A percentile compares a stretch with the other conserved stretches of the same genome.
These are phyloP conservation scores for Leccinum longicurvipes DNA, from an alignment of 768 basidiomycete species.

Conservation along the genomic window DNA sequence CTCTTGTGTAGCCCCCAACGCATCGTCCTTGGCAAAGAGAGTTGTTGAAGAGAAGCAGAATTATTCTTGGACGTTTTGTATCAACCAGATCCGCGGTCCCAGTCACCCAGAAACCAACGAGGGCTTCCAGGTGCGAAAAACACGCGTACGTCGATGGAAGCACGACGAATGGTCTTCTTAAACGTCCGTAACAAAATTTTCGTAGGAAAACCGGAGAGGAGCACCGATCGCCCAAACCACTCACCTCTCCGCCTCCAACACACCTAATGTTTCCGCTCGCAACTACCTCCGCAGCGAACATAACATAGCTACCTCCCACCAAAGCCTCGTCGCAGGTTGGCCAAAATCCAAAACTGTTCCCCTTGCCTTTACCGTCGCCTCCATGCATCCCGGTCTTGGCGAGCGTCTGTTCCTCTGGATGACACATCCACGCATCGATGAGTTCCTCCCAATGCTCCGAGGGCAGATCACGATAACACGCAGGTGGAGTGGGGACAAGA, in stretches of 20 bases:
- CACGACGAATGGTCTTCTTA: conserved; percentile 91
- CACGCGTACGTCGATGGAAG: conserved; percentile 50
- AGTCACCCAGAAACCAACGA: conserved; percentile 44
- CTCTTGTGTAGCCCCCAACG: conserved; percentile 88
- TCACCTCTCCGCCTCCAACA: conserved; percentile 41
- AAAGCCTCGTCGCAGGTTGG: conserved; percentile 68
- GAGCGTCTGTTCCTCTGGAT: conserved; percentile 75
- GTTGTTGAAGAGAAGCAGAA: conserved; percentile 74
- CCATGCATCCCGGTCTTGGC: conserved; percentile 43
- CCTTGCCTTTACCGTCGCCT: conserved; percentile 18
- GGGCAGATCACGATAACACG: conserved; percentile 80
- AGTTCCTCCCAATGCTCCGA: conserved; percentile 98
- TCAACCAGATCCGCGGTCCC: conserved; percentile 60
- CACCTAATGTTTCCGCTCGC: conserved; percentile 32
- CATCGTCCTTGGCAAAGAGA: conserved; percentile 67
- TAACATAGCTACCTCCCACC: conserved; percentile 86
- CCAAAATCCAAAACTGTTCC: conserved; percentile 62
- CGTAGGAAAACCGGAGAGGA: conserved; percentile 2
- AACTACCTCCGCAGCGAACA: conserved; percentile 66
- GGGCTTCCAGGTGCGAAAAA: conserved; percentile 47
- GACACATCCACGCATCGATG: conserved; percentile 98
- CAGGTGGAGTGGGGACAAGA: conserved; percentile 49
- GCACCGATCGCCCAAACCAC: conserved; percentile 31
- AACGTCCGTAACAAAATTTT: conserved; percentile 49
- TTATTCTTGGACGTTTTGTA: conserved; percentile 91